A percentile compares a stretch with the other conserved stretches of the same genome.
phyloP scores from a whole-genome alignment of 1,139 yeast species.

The Saccharomyces hybrid region DNA sequence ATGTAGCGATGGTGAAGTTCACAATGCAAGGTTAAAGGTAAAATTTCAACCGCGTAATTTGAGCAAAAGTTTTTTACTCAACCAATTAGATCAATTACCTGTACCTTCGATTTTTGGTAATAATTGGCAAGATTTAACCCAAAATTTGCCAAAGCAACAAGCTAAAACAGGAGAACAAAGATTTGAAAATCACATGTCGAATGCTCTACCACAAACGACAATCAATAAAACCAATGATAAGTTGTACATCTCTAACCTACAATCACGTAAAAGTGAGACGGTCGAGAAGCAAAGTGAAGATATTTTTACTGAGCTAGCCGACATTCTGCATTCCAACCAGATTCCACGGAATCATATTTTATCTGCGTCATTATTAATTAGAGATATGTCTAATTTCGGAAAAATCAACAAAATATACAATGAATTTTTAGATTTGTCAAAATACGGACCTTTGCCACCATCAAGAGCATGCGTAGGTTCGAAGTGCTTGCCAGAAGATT shows the following conservation, averaged over 20 bases:
- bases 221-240: constrained; percentile 28
- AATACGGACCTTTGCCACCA: constrained; percentile 59
- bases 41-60: constrained; percentile 33
- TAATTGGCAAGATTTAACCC: constrained; percentile 38
- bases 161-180: background rate
- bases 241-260: constrained; percentile 46
- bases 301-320: constrained; percentile 40
- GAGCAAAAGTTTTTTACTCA: constrained; percentile 16
- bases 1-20: constrained; percentile 52
- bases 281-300: constrained; percentile 42
- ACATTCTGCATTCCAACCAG: constrained; percentile 28
- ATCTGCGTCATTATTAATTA: constrained; percentile 52
- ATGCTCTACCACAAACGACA: constrained; percentile 7
- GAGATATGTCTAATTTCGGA: constrained; percentile 57
- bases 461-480: constrained; percentile 80
- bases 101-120: constrained; percentile 45
- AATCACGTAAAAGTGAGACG: constrained; percentile 25
- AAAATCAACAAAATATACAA: constrained; percentile 55
- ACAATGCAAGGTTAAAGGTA: constrained; percentile 45
- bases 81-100: constrained; percentile 29
- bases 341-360: constrained; percentile 33
- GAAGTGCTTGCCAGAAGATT: constrained; percentile 32
- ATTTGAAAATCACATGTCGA: background rate
- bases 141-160: constrained; percentile 4
- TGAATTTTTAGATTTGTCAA: constrained; percentile 37